These are phyloP conservation scores for Haplographium delicatum DNA, from an alignment of 495 filamentous ascomycete species.

Conservation along the genomic window DNA sequence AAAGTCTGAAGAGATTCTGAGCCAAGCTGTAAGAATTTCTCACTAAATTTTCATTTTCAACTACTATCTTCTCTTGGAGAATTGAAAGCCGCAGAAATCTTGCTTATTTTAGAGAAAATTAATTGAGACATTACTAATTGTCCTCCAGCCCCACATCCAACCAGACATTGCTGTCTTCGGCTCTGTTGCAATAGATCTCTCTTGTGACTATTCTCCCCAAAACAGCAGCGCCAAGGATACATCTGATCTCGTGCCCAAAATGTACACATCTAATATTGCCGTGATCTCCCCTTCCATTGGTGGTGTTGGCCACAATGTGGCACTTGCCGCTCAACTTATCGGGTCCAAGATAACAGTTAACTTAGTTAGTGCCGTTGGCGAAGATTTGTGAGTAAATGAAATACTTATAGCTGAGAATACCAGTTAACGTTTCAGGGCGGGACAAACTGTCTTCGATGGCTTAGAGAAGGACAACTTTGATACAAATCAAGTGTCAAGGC, in stretches of 20 bases:
- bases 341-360: slow-evolving; percentile 40
- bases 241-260: slow-evolving; percentile 38
- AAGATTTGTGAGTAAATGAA: slow-evolving; percentile 54
- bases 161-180: slow-evolving; percentile 79
- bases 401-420: not conserved
- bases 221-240: not conserved
- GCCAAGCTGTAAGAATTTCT: too few relatives aligned
- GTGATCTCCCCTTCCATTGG: slow-evolving; percentile 75
- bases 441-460: slow-evolving; percentile 58
- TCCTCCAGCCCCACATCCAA: not conserved
- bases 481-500: too few relatives aligned
- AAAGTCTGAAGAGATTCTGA: too few relatives aligned
- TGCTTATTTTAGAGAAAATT: too few relatives aligned
- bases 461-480: slow-evolving; percentile 55
- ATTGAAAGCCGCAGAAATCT: too few relatives aligned
- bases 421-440: slow-evolving; percentile 41
- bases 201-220: slow-evolving; percentile 66
- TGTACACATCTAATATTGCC: slow-evolving; percentile 84
- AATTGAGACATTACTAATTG: slow-evolving; percentile 24
- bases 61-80: too few relatives aligned
- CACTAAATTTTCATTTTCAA: too few relatives aligned
- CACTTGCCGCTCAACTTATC: slow-evolving; percentile 62
- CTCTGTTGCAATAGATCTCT: slow-evolving; percentile 80
- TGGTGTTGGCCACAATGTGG: slow-evolving; percentile 93
- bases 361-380: slow-evolving; percentile 71